Percentiles rank a stretch among this genome's conserved stretches.
Evolutionary conservation across 2,329 filamentous ascomycete genomes (phyloP).

Genomic region (Fusarium bactridioides): DNA sequence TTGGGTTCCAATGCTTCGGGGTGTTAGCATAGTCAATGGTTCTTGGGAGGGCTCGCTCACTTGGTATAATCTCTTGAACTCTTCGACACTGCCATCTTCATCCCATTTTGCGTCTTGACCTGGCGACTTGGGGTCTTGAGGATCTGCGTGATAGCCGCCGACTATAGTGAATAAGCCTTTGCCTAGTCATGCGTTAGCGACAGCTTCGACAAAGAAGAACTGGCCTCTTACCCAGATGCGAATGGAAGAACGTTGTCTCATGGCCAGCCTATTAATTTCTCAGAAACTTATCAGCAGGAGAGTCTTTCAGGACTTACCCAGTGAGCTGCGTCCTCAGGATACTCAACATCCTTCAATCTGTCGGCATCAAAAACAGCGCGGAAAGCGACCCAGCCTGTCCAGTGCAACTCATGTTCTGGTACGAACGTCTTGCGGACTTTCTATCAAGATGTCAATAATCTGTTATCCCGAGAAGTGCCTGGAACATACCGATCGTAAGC

Average conservation of each 20-base stretch:
- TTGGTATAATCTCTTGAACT: neutral
- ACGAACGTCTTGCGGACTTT: neutral
- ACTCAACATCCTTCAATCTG: neutral
- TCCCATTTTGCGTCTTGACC: neutral
- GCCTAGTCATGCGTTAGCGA: neutral
- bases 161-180: neutral
- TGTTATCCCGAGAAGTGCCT: fast-evolving
- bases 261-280: neutral
- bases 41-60: neutral
- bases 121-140: neutral
- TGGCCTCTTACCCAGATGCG: neutral
- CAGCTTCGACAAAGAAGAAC: fast-evolving
- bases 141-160: neutral
- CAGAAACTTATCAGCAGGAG: fast-evolving
- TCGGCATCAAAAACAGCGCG: neutral
- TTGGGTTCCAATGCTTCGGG: neutral
- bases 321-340: neutral
- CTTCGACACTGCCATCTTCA: neutral
- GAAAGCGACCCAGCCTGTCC: neutral
- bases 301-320: neutral
- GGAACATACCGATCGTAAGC: conserved; percentile 28
- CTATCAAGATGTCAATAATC: neutral
- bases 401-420: neutral
- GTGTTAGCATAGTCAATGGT: neutral
- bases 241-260: neutral